Conservation (phyloP, 2,329 filamentous ascomycete genomes). For the Lecanicillium sp. region DNA sequence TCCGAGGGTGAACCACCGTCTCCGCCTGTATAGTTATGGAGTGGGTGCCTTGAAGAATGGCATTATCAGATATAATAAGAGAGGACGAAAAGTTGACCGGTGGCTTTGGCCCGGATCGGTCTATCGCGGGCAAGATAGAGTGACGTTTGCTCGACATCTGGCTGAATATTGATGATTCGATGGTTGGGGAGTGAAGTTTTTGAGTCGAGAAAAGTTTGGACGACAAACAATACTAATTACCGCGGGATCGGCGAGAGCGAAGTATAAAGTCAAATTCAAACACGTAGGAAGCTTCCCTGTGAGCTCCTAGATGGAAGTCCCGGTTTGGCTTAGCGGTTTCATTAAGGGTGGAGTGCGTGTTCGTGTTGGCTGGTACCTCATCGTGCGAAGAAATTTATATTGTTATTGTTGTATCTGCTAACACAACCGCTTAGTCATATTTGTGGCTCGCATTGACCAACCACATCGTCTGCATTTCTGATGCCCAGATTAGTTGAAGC, state of each 20-base stretch:
- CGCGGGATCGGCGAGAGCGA: not conserved
- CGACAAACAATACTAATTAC: not conserved
- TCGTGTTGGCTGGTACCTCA: conserved; percentile 4
- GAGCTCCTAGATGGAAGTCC: conserved; percentile 5
- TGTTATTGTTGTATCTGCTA: conserved; percentile 24
- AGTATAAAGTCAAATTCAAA: conserved; percentile 1
- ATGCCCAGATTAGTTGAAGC: conserved; percentile 25
- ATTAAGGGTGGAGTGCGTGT: not conserved
- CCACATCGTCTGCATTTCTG: conserved; percentile 33
- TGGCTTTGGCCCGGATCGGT: conserved; percentile 50
- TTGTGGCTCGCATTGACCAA: conserved; percentile 33
- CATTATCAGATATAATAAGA: conserved; percentile 56
- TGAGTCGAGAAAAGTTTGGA: not conserved
- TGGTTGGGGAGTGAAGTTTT: too few species aligned
- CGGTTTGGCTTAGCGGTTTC: not conserved
- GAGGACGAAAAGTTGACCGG: conserved; percentile 57
- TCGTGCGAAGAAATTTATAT: not conserved
- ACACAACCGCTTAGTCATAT: conserved; percentile 25
- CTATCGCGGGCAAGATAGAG: conserved; percentile 49
- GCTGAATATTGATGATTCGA: not conserved
- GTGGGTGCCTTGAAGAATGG: conserved; percentile 62
- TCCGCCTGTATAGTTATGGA: conserved; percentile 73
- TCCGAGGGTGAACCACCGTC: conserved; percentile 79
- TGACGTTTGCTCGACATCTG: conserved; percentile 45
- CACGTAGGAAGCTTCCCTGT: not conserved